Base-by-base conservation (phyloP, 805 yeast species). In the Metschnikowia drakensbergensis region DNA sequence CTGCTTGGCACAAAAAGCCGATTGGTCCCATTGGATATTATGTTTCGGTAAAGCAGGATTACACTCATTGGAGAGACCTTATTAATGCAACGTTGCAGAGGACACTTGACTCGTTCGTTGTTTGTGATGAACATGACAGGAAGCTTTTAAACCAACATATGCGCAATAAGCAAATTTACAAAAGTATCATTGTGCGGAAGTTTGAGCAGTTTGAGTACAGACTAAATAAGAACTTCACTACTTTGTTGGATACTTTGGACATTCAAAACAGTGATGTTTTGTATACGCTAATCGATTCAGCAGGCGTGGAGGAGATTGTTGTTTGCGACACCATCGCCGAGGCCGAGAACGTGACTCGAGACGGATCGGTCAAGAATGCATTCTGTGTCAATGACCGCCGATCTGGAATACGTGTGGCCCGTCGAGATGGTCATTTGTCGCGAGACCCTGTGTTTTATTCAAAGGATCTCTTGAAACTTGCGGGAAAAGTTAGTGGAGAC, bases 21-120 rank as follows among this genome's bases (percentile, higher is more conserved):
- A 64, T 84, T 13, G 98, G 98, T 0, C 99, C 99, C 0, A 53
- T 92, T 2, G 97, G 96, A 1, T 54, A 72, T 3, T 67, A 68
- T 50, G 71, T 89, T 2, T 71, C 77, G 4, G 69, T 92, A 10
- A 85, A 81, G 58, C 62, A 67, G 1, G 82, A 76, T 6, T 79
- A 66, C 56, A 66, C 72, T 22, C 62, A 69, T 28, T 91, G 89
- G 89, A 66, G 75, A 4, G 76, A 76, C 25, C 64, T 85, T 4
- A 60, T 91, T 5, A 95, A 88, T 57, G 64, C 79, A 0, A 60
- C 72, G 1, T 61, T 89, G 29, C 74, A 74, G 2, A 65, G 68
- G 7, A 64, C 79, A 0, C 63, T 87, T 6, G 80, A 75, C 35
- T 72, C 88, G 0, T 89, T 88, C 64, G 71, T 87, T 32, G 96